These are phyloP conservation scores for Collybiopsis luxurians DNA, from an alignment of 768 basidiomycete species.

Conservation along the genomic window DNA sequence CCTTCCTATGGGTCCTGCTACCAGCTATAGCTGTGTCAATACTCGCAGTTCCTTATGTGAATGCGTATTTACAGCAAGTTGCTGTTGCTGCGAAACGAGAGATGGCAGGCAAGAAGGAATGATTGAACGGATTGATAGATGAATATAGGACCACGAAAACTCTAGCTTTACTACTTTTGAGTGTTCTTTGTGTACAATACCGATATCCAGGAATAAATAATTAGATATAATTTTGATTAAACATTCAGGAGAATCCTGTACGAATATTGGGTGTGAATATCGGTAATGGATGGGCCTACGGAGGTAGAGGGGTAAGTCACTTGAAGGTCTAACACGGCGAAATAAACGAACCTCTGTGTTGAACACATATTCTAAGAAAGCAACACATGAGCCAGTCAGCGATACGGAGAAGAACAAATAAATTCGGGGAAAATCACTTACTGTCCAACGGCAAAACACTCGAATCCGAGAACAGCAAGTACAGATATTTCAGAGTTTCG, in stretches of 20 bases:
- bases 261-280: conserved; percentile 57
- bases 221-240: not conserved
- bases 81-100: not conserved
- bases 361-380: conserved; percentile 70
- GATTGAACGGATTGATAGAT: not conserved
- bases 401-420: not conserved
- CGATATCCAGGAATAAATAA: too few species aligned
- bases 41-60: not conserved
- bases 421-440: conserved; percentile 43
- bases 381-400: conserved; percentile 3
- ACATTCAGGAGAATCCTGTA: conserved; percentile 41
- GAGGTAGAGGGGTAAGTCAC: not conserved
- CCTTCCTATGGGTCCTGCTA: not conserved
- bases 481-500: conserved; percentile 91
- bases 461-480: conserved; percentile 77
- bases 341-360: conserved; percentile 73
- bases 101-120: not conserved
- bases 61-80: not conserved
- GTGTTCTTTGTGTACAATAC: too few species aligned
- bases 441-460: conserved; percentile 69
- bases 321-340: conserved; percentile 1
- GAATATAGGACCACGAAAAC: too few species aligned
- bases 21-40: not conserved
- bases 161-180: too few species aligned
- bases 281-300: conserved; percentile 69